These are phyloP conservation scores for Penicillium riverlandense DNA, from an alignment of 495 filamentous ascomycete species.

Conservation along the genomic window DNA sequence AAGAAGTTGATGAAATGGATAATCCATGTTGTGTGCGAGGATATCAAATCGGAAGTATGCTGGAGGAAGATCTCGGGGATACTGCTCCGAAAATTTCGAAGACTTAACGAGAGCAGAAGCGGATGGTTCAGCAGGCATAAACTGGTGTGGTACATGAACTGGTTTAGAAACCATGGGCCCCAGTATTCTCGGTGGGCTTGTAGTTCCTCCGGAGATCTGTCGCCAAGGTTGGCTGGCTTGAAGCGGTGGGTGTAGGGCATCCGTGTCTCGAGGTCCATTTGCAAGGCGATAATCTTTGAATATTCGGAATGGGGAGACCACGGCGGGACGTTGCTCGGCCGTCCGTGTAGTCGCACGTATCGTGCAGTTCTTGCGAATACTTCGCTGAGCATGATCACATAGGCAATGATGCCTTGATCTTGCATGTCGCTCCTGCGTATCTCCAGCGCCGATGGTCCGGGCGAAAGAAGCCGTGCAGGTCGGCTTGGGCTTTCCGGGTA, in stretches of 20 bases:
- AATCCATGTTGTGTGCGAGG: conserved; percentile 42
- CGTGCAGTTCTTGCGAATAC: conserved; percentile 35
- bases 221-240: conserved; percentile 34
- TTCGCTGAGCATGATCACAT: conserved; percentile 39
- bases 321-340: conserved; percentile 35
- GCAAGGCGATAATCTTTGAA: conserved; percentile 37
- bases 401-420: conserved; percentile 41
- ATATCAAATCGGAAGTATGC: conserved; percentile 39
- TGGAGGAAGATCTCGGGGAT: conserved; percentile 46
- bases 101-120: conserved; percentile 35
- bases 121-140: conserved; percentile 43
- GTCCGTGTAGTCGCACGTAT: conserved; percentile 39
- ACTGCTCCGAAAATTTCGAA: conserved; percentile 37
- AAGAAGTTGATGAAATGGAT: conserved; percentile 42
- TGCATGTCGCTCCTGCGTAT: conserved; percentile 19
- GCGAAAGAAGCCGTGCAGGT: conserved; percentile 17
- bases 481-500: conserved; percentile 24
- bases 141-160: conserved; percentile 44
- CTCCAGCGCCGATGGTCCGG: conserved; percentile 10
- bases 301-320: conserved; percentile 46
- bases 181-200: conserved; percentile 37
- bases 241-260: conserved; percentile 42
- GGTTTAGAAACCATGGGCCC: conserved; percentile 42
- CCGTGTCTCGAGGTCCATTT: conserved; percentile 42
- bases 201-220: conserved; percentile 32